phyloP scores from a whole-genome alignment of 2,329 filamentous ascomycete genomes.

The Knufia petricola region DNA sequence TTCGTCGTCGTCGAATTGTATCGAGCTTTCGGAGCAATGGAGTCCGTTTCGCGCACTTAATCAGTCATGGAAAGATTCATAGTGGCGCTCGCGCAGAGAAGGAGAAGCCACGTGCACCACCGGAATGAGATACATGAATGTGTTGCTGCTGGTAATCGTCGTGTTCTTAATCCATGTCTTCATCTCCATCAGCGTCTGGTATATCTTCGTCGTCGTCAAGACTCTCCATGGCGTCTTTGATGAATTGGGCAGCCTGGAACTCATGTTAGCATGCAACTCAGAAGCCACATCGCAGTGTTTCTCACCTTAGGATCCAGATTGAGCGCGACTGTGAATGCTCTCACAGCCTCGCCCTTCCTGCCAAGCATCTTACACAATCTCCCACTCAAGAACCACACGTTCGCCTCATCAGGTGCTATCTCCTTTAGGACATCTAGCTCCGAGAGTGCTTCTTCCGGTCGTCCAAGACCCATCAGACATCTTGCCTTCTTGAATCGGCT shows the following conservation, averaged over 20 bases:
- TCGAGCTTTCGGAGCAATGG: too few relatives aligned
- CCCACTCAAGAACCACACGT: conserved; percentile 89
- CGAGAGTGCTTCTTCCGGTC: conserved; percentile 60
- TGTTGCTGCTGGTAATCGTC: background rate
- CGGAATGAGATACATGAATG: too few relatives aligned
- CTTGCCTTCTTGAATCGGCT: conserved; percentile 90
- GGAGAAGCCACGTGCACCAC: background rate
- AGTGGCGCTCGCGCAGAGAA: too few relatives aligned
- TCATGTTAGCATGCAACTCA: conserved; percentile 15
- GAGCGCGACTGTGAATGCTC: conserved; percentile 86
- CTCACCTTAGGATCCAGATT: conserved; percentile 92
- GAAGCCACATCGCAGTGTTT: conserved; percentile 7
- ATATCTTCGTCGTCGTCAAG: conserved; percentile 67
- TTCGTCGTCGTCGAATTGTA: too few relatives aligned
- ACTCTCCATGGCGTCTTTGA: conserved; percentile 93
- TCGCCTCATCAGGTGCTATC: conserved; percentile 85
- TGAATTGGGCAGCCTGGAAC: conserved; percentile 71
- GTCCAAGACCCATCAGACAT: conserved; percentile 66
- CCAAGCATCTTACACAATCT: conserved; percentile 49
- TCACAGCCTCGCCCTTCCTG: conserved; percentile 65
- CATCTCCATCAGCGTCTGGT: conserved; percentile 51
- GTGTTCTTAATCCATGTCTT: conserved; percentile 36
- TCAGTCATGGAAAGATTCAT: too few relatives aligned
- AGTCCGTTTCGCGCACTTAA: too few relatives aligned
- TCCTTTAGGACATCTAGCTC: conserved; percentile 86